phyloP scores from a whole-genome alignment of 139 green algal genomes.

The Desmodesmus armatus region DNA sequence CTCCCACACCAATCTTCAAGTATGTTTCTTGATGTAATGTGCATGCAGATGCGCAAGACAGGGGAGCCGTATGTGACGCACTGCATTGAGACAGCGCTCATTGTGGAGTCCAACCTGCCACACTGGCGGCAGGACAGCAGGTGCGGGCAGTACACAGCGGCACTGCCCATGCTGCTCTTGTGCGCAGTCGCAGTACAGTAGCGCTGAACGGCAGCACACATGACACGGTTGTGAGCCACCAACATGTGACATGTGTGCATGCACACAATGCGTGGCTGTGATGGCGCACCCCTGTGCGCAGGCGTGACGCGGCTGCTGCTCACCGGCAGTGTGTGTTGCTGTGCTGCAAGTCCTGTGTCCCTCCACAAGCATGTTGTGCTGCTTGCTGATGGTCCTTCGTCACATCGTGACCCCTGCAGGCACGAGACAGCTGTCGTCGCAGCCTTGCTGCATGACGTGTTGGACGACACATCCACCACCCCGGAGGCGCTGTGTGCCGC shows the following conservation, averaged over 20 bases:
- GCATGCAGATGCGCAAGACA: constrained; percentile 84
- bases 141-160: not conserved
- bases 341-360: not conserved
- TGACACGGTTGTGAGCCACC: no score
- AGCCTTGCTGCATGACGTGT: constrained; percentile 94
- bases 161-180: not conserved
- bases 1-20: not conserved
- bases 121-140: constrained; percentile 31
- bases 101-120: constrained; percentile 83
- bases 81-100: constrained; percentile 93
- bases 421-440: constrained; percentile 82
- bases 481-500: not conserved
- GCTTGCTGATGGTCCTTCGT: no score
- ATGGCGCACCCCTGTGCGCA: not conserved
- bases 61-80: constrained; percentile 94
- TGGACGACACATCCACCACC: constrained; percentile 88
- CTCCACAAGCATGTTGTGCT: not conserved
- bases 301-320: no score
- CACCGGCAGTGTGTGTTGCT: no score
- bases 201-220: not conserved
- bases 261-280: no score
- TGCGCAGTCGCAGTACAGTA: not conserved
- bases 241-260: not conserved
- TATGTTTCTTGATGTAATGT: not conserved
- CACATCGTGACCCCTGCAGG: no score